Evolutionary conservation across 129 eudicot species (phyloP).

Genomic region (Oenanthe sinensis): DNA sequence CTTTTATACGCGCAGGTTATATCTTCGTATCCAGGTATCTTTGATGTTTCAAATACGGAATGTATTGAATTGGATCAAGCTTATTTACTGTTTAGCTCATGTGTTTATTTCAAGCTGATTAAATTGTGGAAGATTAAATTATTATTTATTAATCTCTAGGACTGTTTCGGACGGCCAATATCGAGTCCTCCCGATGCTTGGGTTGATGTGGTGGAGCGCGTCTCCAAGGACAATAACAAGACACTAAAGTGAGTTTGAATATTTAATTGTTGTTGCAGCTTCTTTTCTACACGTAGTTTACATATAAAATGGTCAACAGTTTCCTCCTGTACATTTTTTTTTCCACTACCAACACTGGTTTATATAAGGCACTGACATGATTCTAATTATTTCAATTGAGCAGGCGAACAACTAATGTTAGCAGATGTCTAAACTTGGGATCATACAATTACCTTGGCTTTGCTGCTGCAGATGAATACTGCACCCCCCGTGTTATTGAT

Average conservation of each 20-base stretch:
- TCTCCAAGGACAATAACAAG: conserved; percentile 84
- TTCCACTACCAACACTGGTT: not conserved
- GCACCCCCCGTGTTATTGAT: conserved; percentile 81
- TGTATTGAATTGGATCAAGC: not conserved
- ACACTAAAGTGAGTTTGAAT: conserved; percentile 62
- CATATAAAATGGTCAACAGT: not conserved
- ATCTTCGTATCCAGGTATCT: conserved; percentile 78
- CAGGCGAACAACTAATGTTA: conserved; percentile 62
- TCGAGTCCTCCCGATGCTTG: conserved; percentile 99
- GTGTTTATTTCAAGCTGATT: not conserved
- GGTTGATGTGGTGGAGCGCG: conserved; percentile 98
- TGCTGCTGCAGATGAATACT: conserved; percentile 96
- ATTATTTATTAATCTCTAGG: conserved; percentile 36
- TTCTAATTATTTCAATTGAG: conserved; percentile 7
- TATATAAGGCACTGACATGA: not conserved
- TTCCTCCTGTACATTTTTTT: not conserved
- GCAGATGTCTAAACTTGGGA: conserved; percentile 83
- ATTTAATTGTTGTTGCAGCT: not conserved
- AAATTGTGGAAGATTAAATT: not conserved
- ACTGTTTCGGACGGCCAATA: conserved; percentile 95
- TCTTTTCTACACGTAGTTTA: not conserved
- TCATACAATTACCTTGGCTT: conserved; percentile 95
- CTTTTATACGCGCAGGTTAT: conserved; percentile 73
- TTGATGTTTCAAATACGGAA: not conserved
- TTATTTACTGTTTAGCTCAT: not conserved